Conservation (phyloP, 2,329 filamentous ascomycete genomes). For the Pleurostoma richardsiae region DNA sequence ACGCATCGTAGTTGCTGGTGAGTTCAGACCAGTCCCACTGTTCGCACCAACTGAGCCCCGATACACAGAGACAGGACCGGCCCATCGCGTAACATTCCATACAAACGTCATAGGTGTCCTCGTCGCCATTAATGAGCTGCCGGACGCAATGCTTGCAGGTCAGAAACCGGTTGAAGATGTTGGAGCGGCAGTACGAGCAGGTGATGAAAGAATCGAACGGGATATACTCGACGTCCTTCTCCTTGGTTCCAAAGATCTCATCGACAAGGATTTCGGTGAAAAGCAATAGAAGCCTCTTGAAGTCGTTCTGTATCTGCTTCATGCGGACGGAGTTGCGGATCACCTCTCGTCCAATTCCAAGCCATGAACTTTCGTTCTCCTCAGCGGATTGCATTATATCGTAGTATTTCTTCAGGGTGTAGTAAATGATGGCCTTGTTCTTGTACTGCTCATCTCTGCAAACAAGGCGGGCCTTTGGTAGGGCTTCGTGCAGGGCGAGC, state of each 20-base stretch:
- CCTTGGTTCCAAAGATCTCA: conserved; percentile 75
- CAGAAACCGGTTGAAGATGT: conserved; percentile 95
- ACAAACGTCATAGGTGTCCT: conserved; percentile 91
- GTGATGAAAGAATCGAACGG: conserved; percentile 88
- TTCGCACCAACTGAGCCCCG: conserved; percentile 83
- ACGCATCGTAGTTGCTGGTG: conserved; percentile 71
- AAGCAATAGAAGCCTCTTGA: conserved; percentile 71
- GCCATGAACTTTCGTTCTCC: conserved; percentile 41
- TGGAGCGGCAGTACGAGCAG: conserved; percentile 91
- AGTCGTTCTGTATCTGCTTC: conserved; percentile 74
- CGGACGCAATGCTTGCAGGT: conserved; percentile 83
- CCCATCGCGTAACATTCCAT: conserved; percentile 99
- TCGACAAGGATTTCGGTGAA: conserved; percentile 77
- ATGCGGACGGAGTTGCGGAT: conserved; percentile 36
- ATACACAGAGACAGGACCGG: conserved; percentile 84
- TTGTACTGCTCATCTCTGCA: conserved; percentile 99
- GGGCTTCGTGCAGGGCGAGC: conserved; percentile 77
- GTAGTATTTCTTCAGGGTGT: conserved; percentile 75
- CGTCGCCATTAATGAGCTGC: conserved; percentile 57
- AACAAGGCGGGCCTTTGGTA: conserved; percentile 84
- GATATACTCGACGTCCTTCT: conserved; percentile 68
- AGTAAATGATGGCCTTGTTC: conserved; percentile 94
- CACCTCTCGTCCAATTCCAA: conserved; percentile 40
- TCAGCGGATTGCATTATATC: conserved; percentile 49
- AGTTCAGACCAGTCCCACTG: conserved; percentile 86